Base-by-base conservation (phyloP, 1,139 yeast species). In the Pichia inconspicua region DNA sequence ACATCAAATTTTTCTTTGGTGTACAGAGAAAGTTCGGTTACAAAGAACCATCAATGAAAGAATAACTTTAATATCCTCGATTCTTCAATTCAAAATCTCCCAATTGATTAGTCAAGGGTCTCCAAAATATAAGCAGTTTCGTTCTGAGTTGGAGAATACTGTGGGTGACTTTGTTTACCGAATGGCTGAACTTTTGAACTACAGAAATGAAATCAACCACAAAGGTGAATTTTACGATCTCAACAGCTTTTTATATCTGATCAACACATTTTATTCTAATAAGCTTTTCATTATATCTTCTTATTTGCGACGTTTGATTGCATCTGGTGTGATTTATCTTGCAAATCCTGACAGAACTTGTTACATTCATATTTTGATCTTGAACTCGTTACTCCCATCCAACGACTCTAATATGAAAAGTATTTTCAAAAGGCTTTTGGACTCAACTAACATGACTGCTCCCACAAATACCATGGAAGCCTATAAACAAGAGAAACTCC, bases 251-350 rank as follows among this genome's bases (percentile, higher is more conserved):
- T 74, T 74, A 55, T 71, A 75, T 7, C 65, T 84, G 43, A 69
- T 83, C 22, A 74, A 78, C 53, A 84, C 80, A 58, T 63, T 84
- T 10, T 72, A 74, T 44, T 73, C 71, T 38, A 63, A 75, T 43
- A 74, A 75, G 43, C 63, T 82, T 27, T 72, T 82, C 32, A 68
- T 78, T 1, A 75, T 84, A 2, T 80, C 90, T 0, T 75, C 86
- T 0, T 89, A 88, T 58, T 70, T 88, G 50, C 69, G 96, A 58
- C 78, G 83, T 54, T 67, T 88, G 36, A 88, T 89, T 46, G 88
- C 96, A 5, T 82, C 94, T 1, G 97, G 96, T 5, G 71, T 86
- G 0, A 75, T 88, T 45, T 87, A 84, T 61, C 61, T 75, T 8
- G 66, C 72, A 19, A 58, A 58, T 22, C 65, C 59, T 22, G 63